Evolutionary conservation across 2,329 filamentous ascomycete genomes (phyloP), one percentile per base, ranked within the genome.

Genomic region (Periconia sp.): DNA sequence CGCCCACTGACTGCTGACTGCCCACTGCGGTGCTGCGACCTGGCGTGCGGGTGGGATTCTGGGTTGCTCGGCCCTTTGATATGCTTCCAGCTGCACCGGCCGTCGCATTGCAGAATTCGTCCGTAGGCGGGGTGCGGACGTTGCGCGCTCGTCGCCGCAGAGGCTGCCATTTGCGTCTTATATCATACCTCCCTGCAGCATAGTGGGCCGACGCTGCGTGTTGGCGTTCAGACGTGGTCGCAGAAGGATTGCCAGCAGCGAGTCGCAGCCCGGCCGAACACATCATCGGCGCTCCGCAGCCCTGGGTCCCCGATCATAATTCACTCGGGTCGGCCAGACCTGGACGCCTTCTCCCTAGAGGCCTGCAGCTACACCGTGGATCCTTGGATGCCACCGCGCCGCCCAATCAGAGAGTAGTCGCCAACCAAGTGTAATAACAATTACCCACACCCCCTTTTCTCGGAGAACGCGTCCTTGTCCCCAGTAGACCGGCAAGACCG

Each of bases 401-500:
- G n/a, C 46, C 59, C 57, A 53, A 57, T 54, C 54, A 56, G 54
- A 48, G 43, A 42, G 38, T 43, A 16, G 34, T 52, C 49, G 57
- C 57, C 53, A 52, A 52, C 38, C 40, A 47, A 31, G 43, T 43
- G 48, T 50, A 54, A 56, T 52, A 46, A 52, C 46, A 49, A 48
- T 46, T 46, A 43, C 39, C 35, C 46, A 35, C 43, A 46, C 47
- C 46, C 42, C 46, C 40, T 48, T 31, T 50, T 46, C 34, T 30
- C 40, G 23, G 22, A 43, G 31, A 30, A 12, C 39, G 29, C 40
- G 22, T 15, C n/a, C 16, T 9, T 16, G 24, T 23, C 28, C 17
- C 23, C 13, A 36, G 35, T 22, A 18, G 21, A 13, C 18, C 21
- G 15, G 33, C 23, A 33, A 21, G 24, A 21, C 39, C 36, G 10